phyloP scores from a whole-genome alignment of 2,329 filamentous ascomycete genomes.

The Aspergillus neoniger region DNA sequence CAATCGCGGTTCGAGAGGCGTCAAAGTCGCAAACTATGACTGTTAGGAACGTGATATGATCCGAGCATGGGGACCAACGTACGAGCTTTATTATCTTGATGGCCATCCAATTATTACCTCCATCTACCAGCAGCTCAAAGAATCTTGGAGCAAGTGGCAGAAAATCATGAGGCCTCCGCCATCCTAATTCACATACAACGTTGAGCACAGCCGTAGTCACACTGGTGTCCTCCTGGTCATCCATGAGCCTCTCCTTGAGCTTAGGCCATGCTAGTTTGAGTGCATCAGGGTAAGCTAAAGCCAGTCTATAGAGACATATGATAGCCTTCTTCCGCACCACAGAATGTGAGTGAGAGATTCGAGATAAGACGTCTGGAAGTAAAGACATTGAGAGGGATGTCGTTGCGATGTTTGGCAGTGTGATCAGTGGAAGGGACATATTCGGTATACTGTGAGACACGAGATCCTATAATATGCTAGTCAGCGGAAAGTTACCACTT shows the following conservation, averaged over 20 bases:
- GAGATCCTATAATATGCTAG: constrained; percentile 39
- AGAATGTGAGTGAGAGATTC: constrained; percentile 81
- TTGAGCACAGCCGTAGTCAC: constrained; percentile 97
- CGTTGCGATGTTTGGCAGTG: constrained; percentile 93
- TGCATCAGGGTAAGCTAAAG: constrained; percentile 94
- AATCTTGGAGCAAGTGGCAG: constrained; percentile 85
- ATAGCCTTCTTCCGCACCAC: constrained; percentile 93
- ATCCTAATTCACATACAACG: constrained; percentile 92
- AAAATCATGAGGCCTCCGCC: constrained; percentile 91
- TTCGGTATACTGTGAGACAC: constrained; percentile 73
- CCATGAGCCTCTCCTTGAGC: constrained; percentile 91
- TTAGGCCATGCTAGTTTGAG: constrained; percentile 92
- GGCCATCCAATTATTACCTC: constrained; percentile 99
- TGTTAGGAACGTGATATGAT: constrained; percentile 28
- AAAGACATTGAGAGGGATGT: constrained; percentile 88
- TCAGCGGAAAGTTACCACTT: neutral
- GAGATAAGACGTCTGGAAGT: constrained; percentile 80
- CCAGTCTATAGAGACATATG: constrained; percentile 88
- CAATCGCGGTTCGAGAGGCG: constrained; percentile 85
- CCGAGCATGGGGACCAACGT: constrained; percentile 32
- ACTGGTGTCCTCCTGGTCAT: constrained; percentile 84
- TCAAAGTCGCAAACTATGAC: constrained; percentile 83
- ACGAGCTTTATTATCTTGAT: constrained; percentile 98
- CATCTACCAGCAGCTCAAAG: constrained; percentile 88
- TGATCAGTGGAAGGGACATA: constrained; percentile 81